Evolutionary conservation across 352 stramenopile species (phyloP).

Genomic region (Thalassiosira livingstoniorum): DNA sequence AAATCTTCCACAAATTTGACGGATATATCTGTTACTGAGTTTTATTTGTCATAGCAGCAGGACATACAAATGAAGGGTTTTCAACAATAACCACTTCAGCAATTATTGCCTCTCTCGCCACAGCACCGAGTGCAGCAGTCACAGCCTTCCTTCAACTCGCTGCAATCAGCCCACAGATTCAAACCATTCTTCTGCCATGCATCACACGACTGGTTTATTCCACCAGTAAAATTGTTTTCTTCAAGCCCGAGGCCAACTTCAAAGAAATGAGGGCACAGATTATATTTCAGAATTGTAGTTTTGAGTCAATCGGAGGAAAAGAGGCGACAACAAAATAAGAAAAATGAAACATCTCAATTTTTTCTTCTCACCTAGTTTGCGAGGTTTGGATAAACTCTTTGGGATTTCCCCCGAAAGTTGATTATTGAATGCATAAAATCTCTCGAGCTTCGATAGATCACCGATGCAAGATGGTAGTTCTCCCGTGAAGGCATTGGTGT

Average conservation of each 20-base stretch:
- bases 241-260: conserved; percentile 66
- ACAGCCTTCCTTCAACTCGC: conserved; percentile 41
- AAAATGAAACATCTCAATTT: not conserved
- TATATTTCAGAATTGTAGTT: conserved; percentile 14
- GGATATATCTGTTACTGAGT: not conserved
- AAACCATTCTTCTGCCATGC: conserved; percentile 9
- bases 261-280: conserved; percentile 1
- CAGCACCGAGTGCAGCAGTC: conserved; percentile 57
- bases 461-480: conserved; percentile 57
- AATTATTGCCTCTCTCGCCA: conserved; percentile 40
- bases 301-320: not conserved
- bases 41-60: not conserved
- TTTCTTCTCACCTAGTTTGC: conserved; percentile 46
- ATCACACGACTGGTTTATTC: conserved; percentile 31
- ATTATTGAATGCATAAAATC: conserved; percentile 71
- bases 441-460: conserved; percentile 39
- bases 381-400: conserved; percentile 48
- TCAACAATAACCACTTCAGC: too few relatives aligned
- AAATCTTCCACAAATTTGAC: too few relatives aligned
- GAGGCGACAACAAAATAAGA: not conserved
- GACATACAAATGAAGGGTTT: not conserved
- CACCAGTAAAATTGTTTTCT: conserved; percentile 70
- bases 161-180: conserved; percentile 57
- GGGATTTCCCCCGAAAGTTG: conserved; percentile 67
- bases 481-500: conserved; percentile 60